Evolutionary conservation across 1,139 yeast species (phyloP).

Genomic region (Suhomyces ambrosiae): DNA sequence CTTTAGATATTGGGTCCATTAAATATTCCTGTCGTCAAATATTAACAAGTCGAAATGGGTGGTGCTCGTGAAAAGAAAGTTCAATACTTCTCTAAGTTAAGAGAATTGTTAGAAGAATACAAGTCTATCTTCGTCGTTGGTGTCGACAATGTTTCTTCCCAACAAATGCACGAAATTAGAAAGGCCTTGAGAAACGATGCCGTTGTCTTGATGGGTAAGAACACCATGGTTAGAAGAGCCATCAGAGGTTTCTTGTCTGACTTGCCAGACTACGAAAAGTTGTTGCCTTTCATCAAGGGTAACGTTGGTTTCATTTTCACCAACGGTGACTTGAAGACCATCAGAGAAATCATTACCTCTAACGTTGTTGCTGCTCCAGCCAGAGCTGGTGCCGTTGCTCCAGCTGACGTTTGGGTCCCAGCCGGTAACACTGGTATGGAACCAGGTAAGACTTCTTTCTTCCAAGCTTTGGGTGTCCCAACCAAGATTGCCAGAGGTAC

Average conservation of each 20-base stretch:
- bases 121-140: constrained; percentile 98
- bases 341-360: constrained; percentile 83
- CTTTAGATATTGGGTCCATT: constrained; percentile 52
- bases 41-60: constrained; percentile 93
- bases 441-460: constrained; percentile 99
- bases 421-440: constrained; percentile 99
- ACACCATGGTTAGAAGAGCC: constrained; percentile 99
- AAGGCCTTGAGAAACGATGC: constrained; percentile 93
- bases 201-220: constrained; percentile 98
- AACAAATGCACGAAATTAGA: constrained; percentile 99
- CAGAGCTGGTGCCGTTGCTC: constrained; percentile 99
- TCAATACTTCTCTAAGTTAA: constrained; percentile 93
- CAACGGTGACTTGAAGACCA: constrained; percentile 86
- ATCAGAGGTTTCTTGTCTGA: constrained; percentile 93
- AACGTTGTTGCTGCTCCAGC: constrained; percentile 99
- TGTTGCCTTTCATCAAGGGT: constrained; percentile 93
- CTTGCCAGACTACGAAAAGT: constrained; percentile 94
- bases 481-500: constrained; percentile 99
- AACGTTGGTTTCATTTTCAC: constrained; percentile 99
- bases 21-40: constrained; percentile 91
- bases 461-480: constrained; percentile 99
- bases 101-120: constrained; percentile 94
- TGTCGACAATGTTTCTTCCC: constrained; percentile 99
- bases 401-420: constrained; percentile 94
- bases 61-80: constrained; percentile 97